Evolutionary conservation across 805 yeast species (phyloP), one percentile per base, ranked within the genome.

Genomic region (Zygosaccharomyces bisporus): DNA sequence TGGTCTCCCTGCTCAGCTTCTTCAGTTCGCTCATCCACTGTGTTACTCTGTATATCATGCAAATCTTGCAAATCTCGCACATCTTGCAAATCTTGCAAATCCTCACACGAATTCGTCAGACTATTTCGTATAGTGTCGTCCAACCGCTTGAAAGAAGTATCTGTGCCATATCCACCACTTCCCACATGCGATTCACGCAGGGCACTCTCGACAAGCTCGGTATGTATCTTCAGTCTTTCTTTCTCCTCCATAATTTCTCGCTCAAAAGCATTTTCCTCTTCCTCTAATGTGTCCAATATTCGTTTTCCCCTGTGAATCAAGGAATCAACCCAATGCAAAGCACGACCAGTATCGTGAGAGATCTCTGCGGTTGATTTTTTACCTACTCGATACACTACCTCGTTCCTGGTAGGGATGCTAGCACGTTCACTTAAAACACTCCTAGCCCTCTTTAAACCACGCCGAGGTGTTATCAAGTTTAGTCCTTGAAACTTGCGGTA

Each of bases 271-370:
- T 19, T 29, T 14, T 51, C 54, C 7, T 45, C 56, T 10, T 50
- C 49, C 13, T 45, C 36, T 18, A 56, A 16, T 2, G 52, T 35
- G 10, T 49, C 43, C 30, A 61, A 44, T 17, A 58, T 48, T 12
- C 45, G 34, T 23, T 49, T 54, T 12, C 64, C 64, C 45, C 54
- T 56, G 12, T 34, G 25, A 14, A 61, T 57, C 16, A 60, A 23
- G 0, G 60, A 54, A 3, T 49, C 43, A 10, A 59, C 38, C 61
- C 60, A 57, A 20, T 42, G 21, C 34, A 57, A 41, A 2, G 57
- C 47, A 19, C 32, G 35, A 9, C 43, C 32, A 31, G 36, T 40
- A 13, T 32, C 32, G 6, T 12, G 43, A 4, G 43, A 40, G 4
- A n/a, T 20, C 14, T 31, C 23, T 17, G 40, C 10, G n/a, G 23